Percentiles rank a stretch among this genome's conserved stretches.
Conservation (phyloP, 768 basidiomycete genomes). For the Rhizopogon vulgaris region DNA sequence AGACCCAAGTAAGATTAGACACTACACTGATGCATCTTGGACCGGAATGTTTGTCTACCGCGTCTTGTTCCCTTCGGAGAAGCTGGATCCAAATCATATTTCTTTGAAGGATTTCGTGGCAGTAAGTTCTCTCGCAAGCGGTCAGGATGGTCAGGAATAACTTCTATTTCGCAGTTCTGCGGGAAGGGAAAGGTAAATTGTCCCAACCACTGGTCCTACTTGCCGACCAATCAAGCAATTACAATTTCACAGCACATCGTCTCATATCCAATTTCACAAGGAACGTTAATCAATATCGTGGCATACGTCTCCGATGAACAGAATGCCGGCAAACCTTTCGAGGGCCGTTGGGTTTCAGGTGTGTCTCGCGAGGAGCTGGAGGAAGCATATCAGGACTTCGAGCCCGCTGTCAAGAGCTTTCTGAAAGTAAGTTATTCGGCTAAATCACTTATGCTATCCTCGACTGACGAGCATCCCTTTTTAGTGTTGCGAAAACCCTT, state of each 20-base stretch:
- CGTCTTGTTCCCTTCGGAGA: constrained; percentile 29
- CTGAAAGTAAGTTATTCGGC: constrained; percentile 17
- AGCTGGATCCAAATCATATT: constrained; percentile 15
- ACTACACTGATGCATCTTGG: constrained; percentile 27
- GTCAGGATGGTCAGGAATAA: constrained; percentile 11
- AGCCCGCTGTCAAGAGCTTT: constrained; percentile 28
- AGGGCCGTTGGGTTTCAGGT: constrained; percentile 26
- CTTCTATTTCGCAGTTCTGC: constrained; percentile 6
- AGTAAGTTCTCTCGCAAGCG: constrained; percentile 14
- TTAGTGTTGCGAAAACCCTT: constrained; percentile 30
- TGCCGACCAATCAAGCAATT: neutral
- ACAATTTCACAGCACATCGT: constrained; percentile 28
- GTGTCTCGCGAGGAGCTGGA: constrained; percentile 29
- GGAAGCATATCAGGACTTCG: constrained; percentile 26
- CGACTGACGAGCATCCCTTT: neutral
- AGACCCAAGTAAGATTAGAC: neutral
- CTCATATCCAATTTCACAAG: constrained; percentile 33
- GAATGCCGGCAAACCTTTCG: constrained; percentile 23
- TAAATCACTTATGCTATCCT: neutral
- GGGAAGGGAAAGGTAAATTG: constrained; percentile 7
- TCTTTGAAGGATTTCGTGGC: constrained; percentile 12
- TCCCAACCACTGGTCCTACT: neutral
- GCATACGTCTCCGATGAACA: constrained; percentile 24
- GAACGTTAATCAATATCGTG: constrained; percentile 30
- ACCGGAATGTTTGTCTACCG: constrained; percentile 37